A percentile compares a stretch with the other conserved stretches of the same genome.
Evolutionary conservation across 2,329 filamentous ascomycete genomes (phyloP).

Genomic region (Sphaerulina populicola): DNA sequence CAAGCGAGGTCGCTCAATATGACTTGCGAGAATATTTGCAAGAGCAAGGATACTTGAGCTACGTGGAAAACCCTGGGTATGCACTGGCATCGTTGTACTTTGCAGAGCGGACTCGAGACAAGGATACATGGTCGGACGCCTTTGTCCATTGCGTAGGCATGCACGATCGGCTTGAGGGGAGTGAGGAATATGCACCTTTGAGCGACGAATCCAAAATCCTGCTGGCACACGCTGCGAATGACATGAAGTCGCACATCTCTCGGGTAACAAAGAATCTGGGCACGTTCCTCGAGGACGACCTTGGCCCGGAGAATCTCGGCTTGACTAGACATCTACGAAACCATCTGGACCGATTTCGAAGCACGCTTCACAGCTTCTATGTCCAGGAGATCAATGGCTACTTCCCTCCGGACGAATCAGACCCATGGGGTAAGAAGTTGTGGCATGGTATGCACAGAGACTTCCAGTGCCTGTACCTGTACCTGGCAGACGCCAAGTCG

Average conservation of each 20-base stretch:
- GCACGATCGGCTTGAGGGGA: slow-evolving; percentile 52
- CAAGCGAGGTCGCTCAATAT: slow-evolving; percentile 30
- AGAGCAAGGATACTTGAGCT: slow-evolving; percentile 59
- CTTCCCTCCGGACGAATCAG: slow-evolving; percentile 55
- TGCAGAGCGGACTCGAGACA: slow-evolving; percentile 57
- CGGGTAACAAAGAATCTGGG: slow-evolving; percentile 51
- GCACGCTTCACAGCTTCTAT: slow-evolving; percentile 60
- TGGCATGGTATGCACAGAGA: slow-evolving; percentile 58
- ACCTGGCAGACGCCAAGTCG: slow-evolving; percentile 57
- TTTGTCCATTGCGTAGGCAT: slow-evolving; percentile 75
- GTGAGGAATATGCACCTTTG: slow-evolving; percentile 55
- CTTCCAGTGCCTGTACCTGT: slow-evolving; percentile 62
- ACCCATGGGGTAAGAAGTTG: slow-evolving; percentile 50
- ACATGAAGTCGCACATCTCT: slow-evolving; percentile 57
- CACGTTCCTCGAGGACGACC: slow-evolving; percentile 63
- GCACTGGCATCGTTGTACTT: slow-evolving; percentile 60
- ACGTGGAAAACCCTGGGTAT: slow-evolving; percentile 58
- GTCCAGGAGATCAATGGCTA: slow-evolving; percentile 55
- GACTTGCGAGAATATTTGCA: slow-evolving; percentile 56
- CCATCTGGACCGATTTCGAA: slow-evolving; percentile 65
- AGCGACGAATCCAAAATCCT: slow-evolving; percentile 50
- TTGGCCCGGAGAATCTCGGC: slow-evolving; percentile 59
- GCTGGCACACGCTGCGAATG: slow-evolving; percentile 53
- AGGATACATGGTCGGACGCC: slow-evolving; percentile 61
- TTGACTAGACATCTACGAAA: slow-evolving; percentile 52